These are phyloP conservation scores for Neonectria neomacrospora DNA, from an alignment of 2,329 filamentous ascomycete genomes.

Conservation along the genomic window DNA sequence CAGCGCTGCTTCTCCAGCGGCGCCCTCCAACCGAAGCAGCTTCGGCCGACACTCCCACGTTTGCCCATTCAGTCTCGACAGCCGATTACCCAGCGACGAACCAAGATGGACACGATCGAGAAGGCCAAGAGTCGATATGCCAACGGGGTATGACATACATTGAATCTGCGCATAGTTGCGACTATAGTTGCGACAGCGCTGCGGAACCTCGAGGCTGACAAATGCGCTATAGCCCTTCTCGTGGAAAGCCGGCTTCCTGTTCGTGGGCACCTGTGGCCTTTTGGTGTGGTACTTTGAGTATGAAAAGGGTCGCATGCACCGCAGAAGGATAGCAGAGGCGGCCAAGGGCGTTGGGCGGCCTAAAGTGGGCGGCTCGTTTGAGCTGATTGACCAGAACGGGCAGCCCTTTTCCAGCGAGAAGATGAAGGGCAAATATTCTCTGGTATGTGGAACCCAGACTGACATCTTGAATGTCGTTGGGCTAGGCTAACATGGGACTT, in stretches of 20 bases:
- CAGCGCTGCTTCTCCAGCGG: constrained; percentile 55
- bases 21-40: constrained; percentile 49
- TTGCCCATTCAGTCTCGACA: constrained; percentile 48
- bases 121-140: constrained; percentile 68
- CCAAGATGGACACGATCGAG: constrained; percentile 65
- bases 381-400: constrained; percentile 84
- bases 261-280: constrained; percentile 79
- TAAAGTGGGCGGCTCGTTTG: constrained; percentile 90
- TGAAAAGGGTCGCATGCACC: constrained; percentile 91
- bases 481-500: constrained; percentile 20
- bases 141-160: constrained; percentile 59
- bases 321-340: constrained; percentile 88
- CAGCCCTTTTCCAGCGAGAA: constrained; percentile 80
- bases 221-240: constrained; percentile 79
- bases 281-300: constrained; percentile 92
- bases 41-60: constrained; percentile 49
- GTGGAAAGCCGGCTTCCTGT: constrained; percentile 88
- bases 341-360: constrained; percentile 93
- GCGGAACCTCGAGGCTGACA: constrained; percentile 40
- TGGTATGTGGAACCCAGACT: constrained; percentile 64
- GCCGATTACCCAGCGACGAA: constrained; percentile 52
- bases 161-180: not conserved
- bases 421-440: constrained; percentile 85
- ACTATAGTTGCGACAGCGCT: not conserved
- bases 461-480: not conserved